phyloP scores from a whole-genome alignment of 768 basidiomycete genomes.

The Kockovaella imperatae region DNA sequence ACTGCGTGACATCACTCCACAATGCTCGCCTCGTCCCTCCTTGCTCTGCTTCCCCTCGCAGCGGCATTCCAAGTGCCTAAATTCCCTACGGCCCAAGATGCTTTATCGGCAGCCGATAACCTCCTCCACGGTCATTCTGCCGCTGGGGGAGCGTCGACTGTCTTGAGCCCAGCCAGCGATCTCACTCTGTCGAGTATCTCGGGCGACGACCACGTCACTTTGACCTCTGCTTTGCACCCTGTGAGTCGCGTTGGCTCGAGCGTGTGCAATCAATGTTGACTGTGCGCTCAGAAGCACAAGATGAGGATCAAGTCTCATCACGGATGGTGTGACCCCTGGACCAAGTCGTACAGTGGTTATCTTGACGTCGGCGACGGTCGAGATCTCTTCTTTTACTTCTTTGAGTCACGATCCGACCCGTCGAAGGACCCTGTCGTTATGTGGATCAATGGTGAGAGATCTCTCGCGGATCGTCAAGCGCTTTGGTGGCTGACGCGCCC shows the following conservation, averaged over 20 bases:
- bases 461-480: not conserved
- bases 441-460: conserved; percentile 44
- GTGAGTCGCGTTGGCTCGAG: conserved; percentile 12
- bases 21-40: conserved; percentile 5
- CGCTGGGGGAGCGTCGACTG: conserved; percentile 3
- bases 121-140: conserved; percentile 11
- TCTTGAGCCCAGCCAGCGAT: conserved; percentile 23
- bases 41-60: conserved; percentile 16
- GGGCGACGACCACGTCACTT: conserved; percentile 21
- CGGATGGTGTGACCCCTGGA: conserved; percentile 49
- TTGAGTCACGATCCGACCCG: conserved; percentile 55
- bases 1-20: too few species aligned
- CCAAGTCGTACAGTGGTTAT: conserved; percentile 42
- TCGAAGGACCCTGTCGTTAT: conserved; percentile 41
- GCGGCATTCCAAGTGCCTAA: conserved; percentile 29
- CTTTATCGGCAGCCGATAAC: conserved; percentile 19
- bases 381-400: conserved; percentile 58
- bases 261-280: not conserved
- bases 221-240: conserved; percentile 27
- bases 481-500: not conserved
- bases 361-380: conserved; percentile 40
- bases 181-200: conserved; percentile 21
- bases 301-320: conserved; percentile 47
- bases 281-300: conserved; percentile 26
- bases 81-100: conserved; percentile 25